Percentiles rank a stretch among this genome's conserved stretches.
Evolutionary conservation across 192 early-diverging fungal genomes (phyloP).

Genomic region (Mortierella hygrophila): DNA sequence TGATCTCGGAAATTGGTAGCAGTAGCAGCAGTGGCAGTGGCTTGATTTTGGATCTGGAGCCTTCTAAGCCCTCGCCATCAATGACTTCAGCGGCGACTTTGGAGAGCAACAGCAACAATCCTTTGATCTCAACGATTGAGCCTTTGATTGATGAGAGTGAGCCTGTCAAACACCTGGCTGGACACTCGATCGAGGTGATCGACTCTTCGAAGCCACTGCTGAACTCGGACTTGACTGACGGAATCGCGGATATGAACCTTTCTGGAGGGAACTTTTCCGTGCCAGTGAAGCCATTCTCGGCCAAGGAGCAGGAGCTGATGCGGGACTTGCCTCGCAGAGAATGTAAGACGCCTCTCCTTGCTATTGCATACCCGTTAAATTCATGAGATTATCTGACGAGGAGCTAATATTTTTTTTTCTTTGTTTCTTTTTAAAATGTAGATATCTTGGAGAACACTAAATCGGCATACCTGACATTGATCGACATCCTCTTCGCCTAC

Average conservation of each 20-base stretch:
- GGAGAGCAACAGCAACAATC: background rate
- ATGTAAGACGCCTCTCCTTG: conserved; percentile 59
- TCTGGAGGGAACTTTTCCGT: conserved; percentile 5
- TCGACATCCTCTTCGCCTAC: conserved; percentile 95
- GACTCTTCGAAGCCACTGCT: conserved; percentile 19
- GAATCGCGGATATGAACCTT: conserved; percentile 42
- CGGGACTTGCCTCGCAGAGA: conserved; percentile 81
- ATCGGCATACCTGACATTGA: conserved; percentile 83
- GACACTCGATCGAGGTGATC: conserved; percentile 20
- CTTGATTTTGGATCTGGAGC: conserved; percentile 14
- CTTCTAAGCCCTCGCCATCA: background rate
- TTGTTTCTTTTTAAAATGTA: conserved; percentile 19
- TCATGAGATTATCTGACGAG: background rate
- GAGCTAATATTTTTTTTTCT: background rate
- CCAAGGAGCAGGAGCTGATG: conserved; percentile 81
- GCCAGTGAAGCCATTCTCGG: conserved; percentile 65
- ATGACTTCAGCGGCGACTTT: background rate
- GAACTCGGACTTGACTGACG: conserved; percentile 16
- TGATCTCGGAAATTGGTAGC: background rate
- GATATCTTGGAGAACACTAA: conserved; percentile 76
- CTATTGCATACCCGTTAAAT: background rate
- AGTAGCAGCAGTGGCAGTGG: background rate
- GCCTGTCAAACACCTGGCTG: conserved; percentile 21
- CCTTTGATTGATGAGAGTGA: conserved; percentile 43
- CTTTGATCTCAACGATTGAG: background rate